Conservation (phyloP, 352 stramenopile species). For the Aphanomyces invadans region DNA sequence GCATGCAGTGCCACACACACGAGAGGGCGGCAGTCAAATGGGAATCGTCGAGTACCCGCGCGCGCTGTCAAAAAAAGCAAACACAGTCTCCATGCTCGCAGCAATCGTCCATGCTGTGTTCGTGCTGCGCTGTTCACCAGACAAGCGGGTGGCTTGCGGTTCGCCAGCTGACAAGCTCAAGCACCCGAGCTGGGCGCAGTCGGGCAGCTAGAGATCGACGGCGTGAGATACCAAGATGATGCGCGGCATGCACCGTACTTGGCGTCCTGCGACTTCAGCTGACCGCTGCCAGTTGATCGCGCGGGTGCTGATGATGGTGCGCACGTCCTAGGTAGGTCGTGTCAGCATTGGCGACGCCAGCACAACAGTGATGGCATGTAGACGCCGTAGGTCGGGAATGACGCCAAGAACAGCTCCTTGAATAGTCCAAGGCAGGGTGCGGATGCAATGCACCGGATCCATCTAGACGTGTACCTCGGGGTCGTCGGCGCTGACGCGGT, state of each 20-base stretch:
- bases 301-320: conserved; percentile 49
- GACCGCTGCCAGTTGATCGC: conserved; percentile 80
- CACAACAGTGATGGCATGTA: too few species aligned
- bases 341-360: too few species aligned
- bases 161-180: conserved; percentile 70
- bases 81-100: conserved; percentile 75
- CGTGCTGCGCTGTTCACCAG: conserved; percentile 52
- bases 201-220: conserved; percentile 44
- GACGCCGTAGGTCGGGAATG: too few species aligned
- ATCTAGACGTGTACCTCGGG: conserved; percentile 28
- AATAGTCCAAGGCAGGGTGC: background rate
- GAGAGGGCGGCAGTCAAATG: too few species aligned
- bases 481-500: conserved; percentile 57
- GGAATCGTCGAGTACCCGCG: conserved; percentile 35
- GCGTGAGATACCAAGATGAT: background rate
- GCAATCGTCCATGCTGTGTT: conserved; percentile 81
- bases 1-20: too few species aligned
- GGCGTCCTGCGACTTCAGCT: conserved; percentile 44
- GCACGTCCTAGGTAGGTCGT: conserved; percentile 34
- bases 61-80: conserved; percentile 79
- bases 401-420: background rate
- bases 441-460: too few species aligned
- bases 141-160: conserved; percentile 31
- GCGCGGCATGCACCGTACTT: background rate
- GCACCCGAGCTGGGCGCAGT: conserved; percentile 62